Percentiles rank a stretch among this genome's conserved stretches.
These are phyloP conservation scores for Clonostachys rhizophaga DNA, from an alignment of 2,329 filamentous ascomycete species.

Conservation along the genomic window DNA sequence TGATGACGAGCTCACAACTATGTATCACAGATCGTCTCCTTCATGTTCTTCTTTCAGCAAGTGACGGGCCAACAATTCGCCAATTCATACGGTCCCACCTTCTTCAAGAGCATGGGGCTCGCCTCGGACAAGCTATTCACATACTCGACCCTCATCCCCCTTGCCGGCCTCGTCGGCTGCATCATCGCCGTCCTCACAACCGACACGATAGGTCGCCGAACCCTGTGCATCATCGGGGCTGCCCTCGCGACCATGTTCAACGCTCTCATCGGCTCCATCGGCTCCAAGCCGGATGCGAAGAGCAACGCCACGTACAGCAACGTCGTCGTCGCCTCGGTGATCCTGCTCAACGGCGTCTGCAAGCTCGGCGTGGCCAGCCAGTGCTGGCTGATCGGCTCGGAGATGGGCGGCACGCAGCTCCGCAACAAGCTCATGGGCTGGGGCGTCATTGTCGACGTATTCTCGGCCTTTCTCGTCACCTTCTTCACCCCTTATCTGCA, in stretches of 20 bases:
- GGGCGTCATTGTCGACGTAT: constrained; percentile 6
- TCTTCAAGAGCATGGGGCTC: constrained; percentile 2
- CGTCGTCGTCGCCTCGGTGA: constrained; percentile 5
- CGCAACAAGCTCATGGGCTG: constrained; percentile 3
- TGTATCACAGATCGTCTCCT: not conserved
- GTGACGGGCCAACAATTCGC: constrained; percentile 10
- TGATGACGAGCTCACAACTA: not conserved
- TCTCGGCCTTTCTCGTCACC: constrained; percentile 10
- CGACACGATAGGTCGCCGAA: constrained; percentile 2
- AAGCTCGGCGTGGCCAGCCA: constrained; percentile 4
- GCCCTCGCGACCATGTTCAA: constrained; percentile 3
- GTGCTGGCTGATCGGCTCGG: constrained; percentile 2
- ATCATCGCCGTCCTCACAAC: constrained; percentile 2
- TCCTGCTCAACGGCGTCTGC: constrained; percentile 4
- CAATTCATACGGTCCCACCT: constrained; percentile 9
- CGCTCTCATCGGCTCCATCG: constrained; percentile 4
- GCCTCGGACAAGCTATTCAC: constrained; percentile 1
- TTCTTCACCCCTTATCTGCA: constrained; percentile 10
- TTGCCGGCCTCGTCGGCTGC: constrained; percentile 8
- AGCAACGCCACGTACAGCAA: constrained; percentile 3
- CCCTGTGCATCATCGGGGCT: constrained; percentile 6
- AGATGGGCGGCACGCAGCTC: constrained; percentile 3
- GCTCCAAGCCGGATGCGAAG: constrained; percentile 4
- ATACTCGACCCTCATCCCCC: constrained; percentile 5
- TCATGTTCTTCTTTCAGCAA: constrained; percentile 12